Percentiles rank a stretch among this genome's conserved stretches.
phyloP scores from a whole-genome alignment of 805 yeast species.

The Zygotorulaspora danielsina region DNA sequence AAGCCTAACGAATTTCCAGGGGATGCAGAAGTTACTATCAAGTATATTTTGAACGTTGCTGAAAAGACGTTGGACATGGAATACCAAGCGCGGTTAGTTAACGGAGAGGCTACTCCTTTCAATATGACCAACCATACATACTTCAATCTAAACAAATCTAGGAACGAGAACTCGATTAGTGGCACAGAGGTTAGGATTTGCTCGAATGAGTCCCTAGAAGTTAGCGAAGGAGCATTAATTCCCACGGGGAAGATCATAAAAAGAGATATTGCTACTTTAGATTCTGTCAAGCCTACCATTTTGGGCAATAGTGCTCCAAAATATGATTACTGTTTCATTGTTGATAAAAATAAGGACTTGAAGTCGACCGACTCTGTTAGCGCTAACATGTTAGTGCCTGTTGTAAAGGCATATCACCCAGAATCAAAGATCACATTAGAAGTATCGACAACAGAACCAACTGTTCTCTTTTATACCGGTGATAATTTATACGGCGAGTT shows the following conservation, averaged over 20 bases:
- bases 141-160: conserved; percentile 45
- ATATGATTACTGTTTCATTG: conserved; percentile 48
- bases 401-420: conserved; percentile 46
- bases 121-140: conserved; percentile 62
- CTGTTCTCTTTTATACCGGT: conserved; percentile 64
- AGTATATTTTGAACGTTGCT: conserved; percentile 41
- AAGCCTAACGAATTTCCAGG: conserved; percentile 61
- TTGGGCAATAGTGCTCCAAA: conserved; percentile 33
- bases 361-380: conserved; percentile 52
- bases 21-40: conserved; percentile 44
- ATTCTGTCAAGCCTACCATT: conserved; percentile 25
- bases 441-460: conserved; percentile 57
- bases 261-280: conserved; percentile 26
- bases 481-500: conserved; percentile 42
- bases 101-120: conserved; percentile 44
- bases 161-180: conserved; percentile 30
- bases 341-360: conserved; percentile 31
- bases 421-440: conserved; percentile 40
- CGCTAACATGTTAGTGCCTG: conserved; percentile 27
- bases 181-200: conserved; percentile 40
- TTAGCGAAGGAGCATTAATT: conserved; percentile 36
- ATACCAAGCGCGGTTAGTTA: conserved; percentile 36
- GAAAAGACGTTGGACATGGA: conserved; percentile 43
- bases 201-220: conserved; percentile 42
- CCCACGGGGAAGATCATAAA: conserved; percentile 47